Percentiles rank a stretch among this genome's conserved stretches.
Evolutionary conservation across 176 grass and related monocot genomes (phyloP).

Genomic region (Zea mays): DNA sequence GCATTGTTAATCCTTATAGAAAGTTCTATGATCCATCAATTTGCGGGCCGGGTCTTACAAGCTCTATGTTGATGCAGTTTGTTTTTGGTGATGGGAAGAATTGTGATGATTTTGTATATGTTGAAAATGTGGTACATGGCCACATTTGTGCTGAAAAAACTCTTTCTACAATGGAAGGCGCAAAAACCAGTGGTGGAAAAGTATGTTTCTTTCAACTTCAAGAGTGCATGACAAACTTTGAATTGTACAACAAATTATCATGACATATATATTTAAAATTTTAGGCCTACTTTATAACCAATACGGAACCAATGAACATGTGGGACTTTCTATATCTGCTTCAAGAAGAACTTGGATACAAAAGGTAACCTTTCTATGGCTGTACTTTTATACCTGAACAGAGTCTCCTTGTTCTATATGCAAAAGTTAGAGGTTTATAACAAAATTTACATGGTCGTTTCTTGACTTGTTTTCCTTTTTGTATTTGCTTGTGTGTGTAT

Average conservation of each 20-base stretch:
- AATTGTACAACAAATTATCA: neutral
- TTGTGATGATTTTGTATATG: slow-evolving; percentile 71
- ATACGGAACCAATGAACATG: slow-evolving; percentile 67
- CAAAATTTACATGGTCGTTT: no score
- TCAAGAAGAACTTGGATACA: slow-evolving; percentile 62
- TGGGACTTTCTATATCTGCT: slow-evolving; percentile 62
- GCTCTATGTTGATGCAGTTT: slow-evolving; percentile 38
- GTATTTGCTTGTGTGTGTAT: no score
- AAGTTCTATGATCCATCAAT: neutral
- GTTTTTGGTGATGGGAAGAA: slow-evolving; percentile 78
- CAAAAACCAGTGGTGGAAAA: slow-evolving; percentile 58
- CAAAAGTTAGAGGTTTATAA: neutral
- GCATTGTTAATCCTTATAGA: neutral
- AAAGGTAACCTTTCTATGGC: slow-evolving; percentile 26
- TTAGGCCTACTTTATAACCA: slow-evolving; percentile 82
- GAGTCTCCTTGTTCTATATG: neutral
- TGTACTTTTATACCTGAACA: neutral
- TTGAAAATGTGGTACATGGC: slow-evolving; percentile 82
- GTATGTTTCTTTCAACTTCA: slow-evolving; percentile 20
- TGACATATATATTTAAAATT: neutral
- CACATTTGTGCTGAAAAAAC: slow-evolving; percentile 76
- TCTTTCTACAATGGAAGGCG: slow-evolving; percentile 48
- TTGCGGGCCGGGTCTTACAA: neutral
- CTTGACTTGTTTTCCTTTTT: no score
- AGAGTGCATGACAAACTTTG: neutral